Base-by-base conservation (phyloP, 1,284 basidiomycete genomes). In the Cryptococcus hybrid region DNA sequence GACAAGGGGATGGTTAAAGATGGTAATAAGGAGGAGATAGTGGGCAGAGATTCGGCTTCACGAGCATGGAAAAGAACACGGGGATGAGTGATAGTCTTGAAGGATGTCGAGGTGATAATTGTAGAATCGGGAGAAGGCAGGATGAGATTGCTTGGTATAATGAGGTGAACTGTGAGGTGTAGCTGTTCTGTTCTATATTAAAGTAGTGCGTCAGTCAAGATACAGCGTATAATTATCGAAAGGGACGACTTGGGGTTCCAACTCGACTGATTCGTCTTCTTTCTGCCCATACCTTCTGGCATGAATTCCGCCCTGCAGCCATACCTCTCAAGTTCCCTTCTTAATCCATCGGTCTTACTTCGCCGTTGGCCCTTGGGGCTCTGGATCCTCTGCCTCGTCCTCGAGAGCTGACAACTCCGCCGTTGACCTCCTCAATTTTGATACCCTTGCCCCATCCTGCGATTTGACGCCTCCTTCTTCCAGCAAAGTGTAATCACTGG, bases 401-500 rank as follows among this genome's bases (percentile, higher is more conserved):
- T 48, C 30, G 42, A 4, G 30, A 39, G 37, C 50, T 12, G 11
- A 11, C 53, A 6, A 6, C 47, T 9, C 45, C 55, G 1, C 39
- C 60, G 62, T 43, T 45, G 55, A 47, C 30, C 35, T 58, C 60
- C 43, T 59, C 61, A 43, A 56, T 63, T 47, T 58, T 60, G 53
- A 92, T 87, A 63, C 88, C 86, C 62, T 79, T 80, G 0, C 90
- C 89, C 85, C 86, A 89, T 18, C 83, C 84, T 18, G 81, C 80
- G 7, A 87, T 84, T 63, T 83, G 85, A 62, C 91, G 77, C 36
- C 88, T 85, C 49, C 77, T 13, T 90, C 87, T 75, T 93, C 92
- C 58, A 94, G 80, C 71, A 86, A 92, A 15, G 82, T 82, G 73
- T 91, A 93, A 75, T 94, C 91, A 65, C 86, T 83, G 84, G 90